Base-by-base conservation (phyloP, 306 rosid genomes). In the Urtica urens region DNA sequence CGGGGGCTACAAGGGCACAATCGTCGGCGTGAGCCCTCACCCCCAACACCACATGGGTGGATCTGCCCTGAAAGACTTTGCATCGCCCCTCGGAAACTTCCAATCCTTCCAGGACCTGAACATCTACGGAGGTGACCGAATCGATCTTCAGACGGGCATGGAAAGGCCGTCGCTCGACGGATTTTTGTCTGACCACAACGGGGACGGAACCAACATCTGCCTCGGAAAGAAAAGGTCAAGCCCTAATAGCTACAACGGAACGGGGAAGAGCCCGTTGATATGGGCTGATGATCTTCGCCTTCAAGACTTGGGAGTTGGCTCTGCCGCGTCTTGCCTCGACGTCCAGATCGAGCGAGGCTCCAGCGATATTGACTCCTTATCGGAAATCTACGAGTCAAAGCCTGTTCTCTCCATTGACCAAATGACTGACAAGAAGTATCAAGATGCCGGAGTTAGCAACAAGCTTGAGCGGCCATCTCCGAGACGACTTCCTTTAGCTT, bases 261-360 rank as follows among this genome's bases (percentile, higher is more conserved):
- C 66, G 23, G 97, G 97, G 17, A 88, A 88, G 63, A 85, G 84
- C 56, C 90, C 86, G 21, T 66, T 88, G 72, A 72, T 84, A 18
- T 90, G 97, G 97, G 55, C 81, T 8, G 95, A 90, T n/a, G 97
- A 90, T 62, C 77, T 88, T 5, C 57, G 95, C 68, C 80, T 79
- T 25, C 95, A 88, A 51, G 92, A 87, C 60, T 68, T 83, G 62
- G 96, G 93, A n/a, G n/a, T n/a, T n/a, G n/a, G n/a, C n/a, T 60
- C 92, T 13, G 63, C 88, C 4, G 62, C 87, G 15, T 80, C 94
- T 17, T 84, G 90, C 58, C 78, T 80, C 9, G 81, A 55, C 86
- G 72, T 7, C 30, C 78, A 2, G 8, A 44, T 79, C 53, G 85
- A 79, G 46, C 68, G 93, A 76, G 66, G 71, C 9, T 64, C 70